phyloP scores from a whole-genome alignment of 163 green algal genomes.

The Scenedesmus sp. region DNA sequence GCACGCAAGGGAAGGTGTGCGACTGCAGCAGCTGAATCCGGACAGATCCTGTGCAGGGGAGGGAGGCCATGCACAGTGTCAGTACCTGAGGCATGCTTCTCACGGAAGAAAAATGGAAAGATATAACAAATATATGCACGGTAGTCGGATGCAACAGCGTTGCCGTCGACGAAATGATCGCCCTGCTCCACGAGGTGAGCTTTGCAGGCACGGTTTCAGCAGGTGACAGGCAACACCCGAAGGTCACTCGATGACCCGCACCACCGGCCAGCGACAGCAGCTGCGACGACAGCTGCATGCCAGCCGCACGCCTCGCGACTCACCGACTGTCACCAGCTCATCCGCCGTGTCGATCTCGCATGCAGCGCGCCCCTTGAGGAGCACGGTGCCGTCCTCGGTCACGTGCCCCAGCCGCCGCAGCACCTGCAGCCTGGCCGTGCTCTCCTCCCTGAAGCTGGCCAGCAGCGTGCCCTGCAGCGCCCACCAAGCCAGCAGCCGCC shows the following conservation, averaged over 20 bases:
- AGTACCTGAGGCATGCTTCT: too few species aligned
- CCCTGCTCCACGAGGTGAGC: too few species aligned
- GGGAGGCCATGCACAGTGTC: too few species aligned
- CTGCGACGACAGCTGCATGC: neutral
- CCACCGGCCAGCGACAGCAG: neutral
- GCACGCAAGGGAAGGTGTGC: slow-evolving; percentile 27
- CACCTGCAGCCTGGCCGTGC: slow-evolving; percentile 77
- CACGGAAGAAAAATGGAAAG: too few species aligned
- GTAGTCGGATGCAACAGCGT: too few species aligned
- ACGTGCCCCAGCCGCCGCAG: slow-evolving; percentile 91
- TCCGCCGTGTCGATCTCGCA: slow-evolving; percentile 92
- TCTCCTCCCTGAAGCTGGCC: slow-evolving; percentile 77
- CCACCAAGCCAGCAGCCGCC: neutral
- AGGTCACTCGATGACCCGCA: too few species aligned
- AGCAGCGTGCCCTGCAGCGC: slow-evolving; percentile 52
- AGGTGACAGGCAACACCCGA: too few species aligned
- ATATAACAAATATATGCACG: too few species aligned
- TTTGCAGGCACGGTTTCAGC: too few species aligned
- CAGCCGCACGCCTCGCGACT: neutral
- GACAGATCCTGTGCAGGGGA: too few species aligned
- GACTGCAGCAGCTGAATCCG: slow-evolving; percentile 53
- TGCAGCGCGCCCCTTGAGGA: slow-evolving; percentile 87
- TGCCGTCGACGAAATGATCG: too few species aligned
- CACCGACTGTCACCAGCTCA: slow-evolving; percentile 88
- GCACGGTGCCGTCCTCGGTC: slow-evolving; percentile 81